phyloP scores from a whole-genome alignment of 306 rosid genomes.

The Cotoneaster glaucophyllus region DNA sequence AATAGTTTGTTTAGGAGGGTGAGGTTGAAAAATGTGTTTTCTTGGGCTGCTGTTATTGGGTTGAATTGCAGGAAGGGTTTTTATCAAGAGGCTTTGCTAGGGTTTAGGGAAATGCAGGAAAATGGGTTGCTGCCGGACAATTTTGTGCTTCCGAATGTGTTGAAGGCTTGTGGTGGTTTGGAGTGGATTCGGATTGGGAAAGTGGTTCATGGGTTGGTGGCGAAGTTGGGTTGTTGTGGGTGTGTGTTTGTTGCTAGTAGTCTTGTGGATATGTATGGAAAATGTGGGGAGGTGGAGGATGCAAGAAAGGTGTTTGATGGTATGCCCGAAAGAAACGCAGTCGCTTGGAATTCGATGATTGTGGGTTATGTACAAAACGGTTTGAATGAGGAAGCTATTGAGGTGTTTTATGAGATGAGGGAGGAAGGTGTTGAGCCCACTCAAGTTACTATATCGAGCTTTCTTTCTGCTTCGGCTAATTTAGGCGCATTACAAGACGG shows the following conservation, averaged over 20 bases:
- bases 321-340: conserved; percentile 44
- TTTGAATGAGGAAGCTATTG: conserved; percentile 49
- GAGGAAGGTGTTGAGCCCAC: conserved; percentile 42
- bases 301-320: conserved; percentile 64
- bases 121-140: conserved; percentile 57
- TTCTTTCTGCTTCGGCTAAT: conserved; percentile 66
- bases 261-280: conserved; percentile 85
- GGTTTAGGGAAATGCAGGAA: conserved; percentile 46
- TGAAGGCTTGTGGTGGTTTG: conserved; percentile 72
- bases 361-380: conserved; percentile 54
- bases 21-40: conserved; percentile 42
- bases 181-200: conserved; percentile 47
- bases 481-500: conserved; percentile 49
- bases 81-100: conserved; percentile 39
- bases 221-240: conserved; percentile 38
- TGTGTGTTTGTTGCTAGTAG: conserved; percentile 70
- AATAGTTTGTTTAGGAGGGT: conserved; percentile 35
- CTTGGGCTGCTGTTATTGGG: conserved; percentile 81
- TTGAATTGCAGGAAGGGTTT: conserved; percentile 50
- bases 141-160: conserved; percentile 68
- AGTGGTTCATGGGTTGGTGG: conserved; percentile 53
- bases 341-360: conserved; percentile 80
- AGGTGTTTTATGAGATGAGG: conserved; percentile 48
- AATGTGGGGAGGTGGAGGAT: conserved; percentile 55
- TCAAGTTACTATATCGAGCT: conserved; percentile 54